Base-by-base conservation (phyloP, 441 rosid genomes). In the California macrophylla region DNA sequence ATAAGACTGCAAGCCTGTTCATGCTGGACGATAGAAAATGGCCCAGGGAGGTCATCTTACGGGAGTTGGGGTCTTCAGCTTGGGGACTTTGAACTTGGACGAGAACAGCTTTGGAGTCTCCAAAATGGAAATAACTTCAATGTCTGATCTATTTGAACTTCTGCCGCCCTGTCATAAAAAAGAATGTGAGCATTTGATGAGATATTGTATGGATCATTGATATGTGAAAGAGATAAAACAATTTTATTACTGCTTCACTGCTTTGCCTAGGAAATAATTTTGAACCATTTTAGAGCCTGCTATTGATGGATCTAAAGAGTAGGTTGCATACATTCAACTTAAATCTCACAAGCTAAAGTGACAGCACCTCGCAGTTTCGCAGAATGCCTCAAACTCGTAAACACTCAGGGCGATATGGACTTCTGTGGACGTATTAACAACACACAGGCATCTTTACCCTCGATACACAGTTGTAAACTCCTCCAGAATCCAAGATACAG, bases 101-200 rank as follows among this genome's bases (percentile, higher is more conserved):
- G 87, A 74, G 84, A 91, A 91, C 81, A 89, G 72, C 75, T 77
- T 91, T 24, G 92, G 94, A 62, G 84, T 80, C 61, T 81, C 88
- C 26, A 71, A 63, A 56, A 56, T 63, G 56, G 69, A 8, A 73
- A 18, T 67, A 2, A 42, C 71, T 29, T 74, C 83, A 29, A 47
- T 73, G 21, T 1, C 78, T 82, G 85, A 85, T 77, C 96, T 89
- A 86, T 93, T 91, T 1, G 72, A 84, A 69, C 74, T 68, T 74
- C 82, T 70, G 76, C 78, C 79, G 63, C 70, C 86, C 96, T 93
- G 72, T 67, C 65, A 26, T 72, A 64, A 56, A 71, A 77, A 12
- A 66, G 67, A 61, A 69, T 28, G 30, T 1, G 30, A 28, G 3
- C 2, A 3, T 28, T 28, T 28, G 2, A 28, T 28, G 30, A 28